Evolutionary conservation across 1,284 basidiomycete species (phyloP).

Genomic region (Ceratobasidium sp.): DNA sequence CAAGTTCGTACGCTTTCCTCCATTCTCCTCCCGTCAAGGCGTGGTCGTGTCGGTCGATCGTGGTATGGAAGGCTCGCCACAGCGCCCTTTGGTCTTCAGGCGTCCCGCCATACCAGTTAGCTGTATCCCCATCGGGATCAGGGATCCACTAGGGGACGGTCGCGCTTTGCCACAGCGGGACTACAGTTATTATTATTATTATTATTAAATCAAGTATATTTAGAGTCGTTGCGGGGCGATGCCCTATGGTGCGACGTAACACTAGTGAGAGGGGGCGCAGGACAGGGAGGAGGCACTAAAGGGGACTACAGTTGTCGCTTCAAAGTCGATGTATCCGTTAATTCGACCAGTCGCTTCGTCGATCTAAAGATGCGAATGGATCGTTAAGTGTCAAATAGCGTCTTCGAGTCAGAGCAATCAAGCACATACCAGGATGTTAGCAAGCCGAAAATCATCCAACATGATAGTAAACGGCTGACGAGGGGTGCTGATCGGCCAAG

Average conservation of each 20-base stretch:
- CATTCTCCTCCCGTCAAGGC: background rate
- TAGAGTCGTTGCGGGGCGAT: too few relatives aligned
- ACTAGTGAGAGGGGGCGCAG: too few relatives aligned
- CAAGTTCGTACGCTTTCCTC: background rate
- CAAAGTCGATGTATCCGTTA: conserved; percentile 50
- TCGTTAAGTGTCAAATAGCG: too few relatives aligned
- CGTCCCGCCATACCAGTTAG: background rate
- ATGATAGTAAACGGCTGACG: background rate
- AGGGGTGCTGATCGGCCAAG: background rate
- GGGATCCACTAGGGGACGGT: conserved; percentile 42
- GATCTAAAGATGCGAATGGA: background rate
- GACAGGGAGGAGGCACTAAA: too few relatives aligned
- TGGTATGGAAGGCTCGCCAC: background rate
- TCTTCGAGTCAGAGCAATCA: background rate
- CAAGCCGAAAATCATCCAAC: conserved; percentile 11
- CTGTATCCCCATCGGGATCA: conserved; percentile 5
- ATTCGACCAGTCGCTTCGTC: conserved; percentile 43
- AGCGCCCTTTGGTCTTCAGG: background rate
- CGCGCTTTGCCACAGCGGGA: conserved; percentile 50
- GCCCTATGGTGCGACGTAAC: too few relatives aligned
- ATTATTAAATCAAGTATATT: too few relatives aligned
- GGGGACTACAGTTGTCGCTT: conserved; percentile 48
- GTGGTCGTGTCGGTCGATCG: background rate
- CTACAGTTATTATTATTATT: too few relatives aligned
- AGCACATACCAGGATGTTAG: background rate